Evolutionary conservation across 108 stramenopile genomes (phyloP).

Genomic region (Cyclotella sp.): DNA sequence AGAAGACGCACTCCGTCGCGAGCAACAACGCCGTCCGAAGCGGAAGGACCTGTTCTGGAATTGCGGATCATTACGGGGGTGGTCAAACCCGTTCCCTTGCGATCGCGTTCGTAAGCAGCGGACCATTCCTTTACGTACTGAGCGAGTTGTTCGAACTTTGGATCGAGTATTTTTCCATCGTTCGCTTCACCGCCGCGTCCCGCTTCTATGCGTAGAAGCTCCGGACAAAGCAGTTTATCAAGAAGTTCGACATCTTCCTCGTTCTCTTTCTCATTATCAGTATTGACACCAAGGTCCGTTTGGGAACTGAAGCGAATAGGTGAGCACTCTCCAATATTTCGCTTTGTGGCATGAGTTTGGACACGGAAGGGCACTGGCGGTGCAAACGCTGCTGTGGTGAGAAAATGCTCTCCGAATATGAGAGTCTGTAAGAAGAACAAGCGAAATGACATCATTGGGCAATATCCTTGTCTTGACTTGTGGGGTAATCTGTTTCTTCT

Average conservation of each 20-base stretch:
- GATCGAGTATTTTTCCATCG: conserved; percentile 12
- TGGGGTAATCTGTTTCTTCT: no score
- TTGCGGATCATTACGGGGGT: conserved; percentile 64
- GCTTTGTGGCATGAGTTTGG: not conserved
- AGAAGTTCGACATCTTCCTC: no score
- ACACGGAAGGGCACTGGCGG: not conserved
- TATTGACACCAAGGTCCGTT: not conserved
- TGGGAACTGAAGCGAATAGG: no score
- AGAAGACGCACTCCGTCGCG: conserved; percentile 64
- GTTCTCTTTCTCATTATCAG: not conserved
- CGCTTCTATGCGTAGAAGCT: conserved; percentile 61
- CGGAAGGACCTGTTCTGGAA: conserved; percentile 26
- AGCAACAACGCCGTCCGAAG: conserved; percentile 39
- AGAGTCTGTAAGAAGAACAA: not conserved
- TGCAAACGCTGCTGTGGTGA: not conserved
- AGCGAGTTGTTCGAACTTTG: conserved; percentile 51
- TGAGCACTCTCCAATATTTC: no score
- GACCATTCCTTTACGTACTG: conserved; percentile 78
- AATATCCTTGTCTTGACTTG: no score
- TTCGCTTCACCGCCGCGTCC: not conserved
- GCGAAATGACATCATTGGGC: not conserved
- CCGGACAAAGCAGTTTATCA: conserved; percentile 47
- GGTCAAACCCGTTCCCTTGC: conserved; percentile 68
- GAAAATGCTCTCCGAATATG: not conserved
- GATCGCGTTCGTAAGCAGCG: conserved; percentile 30